Base-by-base conservation (phyloP, 1,139 yeast genomes). In the Candida anutae region DNA sequence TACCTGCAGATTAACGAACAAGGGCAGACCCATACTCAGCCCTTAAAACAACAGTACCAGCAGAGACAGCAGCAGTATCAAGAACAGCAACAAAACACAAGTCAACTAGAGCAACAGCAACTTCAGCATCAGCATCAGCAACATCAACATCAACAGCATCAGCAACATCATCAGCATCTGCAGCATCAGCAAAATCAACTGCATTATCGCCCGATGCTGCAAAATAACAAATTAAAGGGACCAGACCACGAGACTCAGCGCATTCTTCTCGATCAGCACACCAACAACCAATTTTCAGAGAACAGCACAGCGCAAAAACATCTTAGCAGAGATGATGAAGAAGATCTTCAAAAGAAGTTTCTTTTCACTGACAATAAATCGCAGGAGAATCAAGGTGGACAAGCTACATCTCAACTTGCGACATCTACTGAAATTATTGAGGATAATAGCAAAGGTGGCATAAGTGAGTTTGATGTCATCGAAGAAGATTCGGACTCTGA, bases 401-500 rank as follows among this genome's bases (percentile, higher is more conserved):
- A 17, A 16, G 13, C 23, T 15, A 18, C 22, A n/a, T 21, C 12
- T 15, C 14, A 10, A 5, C 13, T 10, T 11, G 16, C 38, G 28
- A 6, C 22, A 19, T 12, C 18, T 10, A 17, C 38, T 39, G 11
- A 47, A 51, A 28, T 64, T 74, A n/a, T n/a, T n/a, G n/a, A n/a
- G n/a, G 2, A 70, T 66, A 1, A 62, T 17, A 25, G 23, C 15
- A 20, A 15, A 13, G 14, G 18, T 22, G 36, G 17, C 23, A 25
- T 28, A 9, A 28, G 25, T n/a, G 34, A 30, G 5, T 29, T 36
- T 9, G 37, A 34, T 10, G 40, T 37, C 16, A 31, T 39, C 9
- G 55, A 47, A 5, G 64, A 57, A 24, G 60, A 53, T 20, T 52
- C 49, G 11, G 62, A 55, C 26, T 58, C 55, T 28, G 65, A 58